Evolutionary conservation across 116 monocot genomes (phyloP), one percentile per base, ranked within the genome.

Genomic region (Trichopus zeylanicus): DNA sequence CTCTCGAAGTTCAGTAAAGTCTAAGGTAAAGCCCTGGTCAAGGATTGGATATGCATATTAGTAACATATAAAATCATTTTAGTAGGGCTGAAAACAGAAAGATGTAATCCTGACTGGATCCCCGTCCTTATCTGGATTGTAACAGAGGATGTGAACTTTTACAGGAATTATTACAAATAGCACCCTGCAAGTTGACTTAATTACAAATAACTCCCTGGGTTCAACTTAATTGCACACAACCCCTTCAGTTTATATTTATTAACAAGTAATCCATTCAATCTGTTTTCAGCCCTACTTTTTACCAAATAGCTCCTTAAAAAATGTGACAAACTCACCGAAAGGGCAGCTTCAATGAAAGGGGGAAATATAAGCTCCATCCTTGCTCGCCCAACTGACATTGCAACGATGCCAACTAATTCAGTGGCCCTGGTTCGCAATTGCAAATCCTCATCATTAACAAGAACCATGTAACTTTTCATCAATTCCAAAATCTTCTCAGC

Each of bases 1-100:
- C 59, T 97, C 97, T 61, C 97, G 82, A 64, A 97, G 91, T 59
- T 97, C 97, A 55, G 81, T 97, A 39, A 68, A 97, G 7, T 97
- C 91, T 66, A 97, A 71, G 49, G 81, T 42, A 62, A 87, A 97
- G 59, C 91, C 97, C 95, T 90, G 63, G 38, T 38, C 70, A 32
- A 12, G 38, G 15, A 32, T 31, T 42, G 15, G 11, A 28, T 12
- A 34, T 18, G 55, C 70, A 54, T 12, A n/a, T n/a, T n/a, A n/a
- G n/a, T n/a, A n/a, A n/a, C n/a, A n/a, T n/a, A n/a, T n/a, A n/a
- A n/a, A n/a, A n/a, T n/a, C n/a, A n/a, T n/a, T n/a, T n/a, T n/a
- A n/a, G n/a, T n/a, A n/a, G n/a, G n/a, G n/a, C n/a, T n/a, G n/a
- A n/a, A n/a, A n/a, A n/a, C n/a, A n/a, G n/a, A n/a, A n/a, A n/a